phyloP scores from a whole-genome alignment of 305 asterid species.

The Fraxinus greggii region DNA sequence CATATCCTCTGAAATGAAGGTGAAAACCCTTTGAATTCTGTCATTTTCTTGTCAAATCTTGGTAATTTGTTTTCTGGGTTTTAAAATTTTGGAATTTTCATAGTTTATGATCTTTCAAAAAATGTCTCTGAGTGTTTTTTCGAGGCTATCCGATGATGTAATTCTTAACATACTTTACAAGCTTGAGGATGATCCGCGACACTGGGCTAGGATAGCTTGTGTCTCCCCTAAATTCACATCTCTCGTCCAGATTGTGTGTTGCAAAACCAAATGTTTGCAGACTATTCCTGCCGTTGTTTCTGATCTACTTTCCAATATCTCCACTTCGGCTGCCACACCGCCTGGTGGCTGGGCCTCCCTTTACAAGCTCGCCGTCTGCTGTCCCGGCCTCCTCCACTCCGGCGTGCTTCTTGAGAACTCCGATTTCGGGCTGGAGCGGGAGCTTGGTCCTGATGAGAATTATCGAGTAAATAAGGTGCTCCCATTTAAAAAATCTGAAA shows the following conservation, averaged over 20 bases:
- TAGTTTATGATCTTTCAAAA: neutral
- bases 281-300: constrained; percentile 73
- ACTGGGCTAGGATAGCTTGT: constrained; percentile 85
- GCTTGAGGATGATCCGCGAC: constrained; percentile 78
- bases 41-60: neutral
- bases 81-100: neutral
- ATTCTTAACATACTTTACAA: constrained; percentile 72
- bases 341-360: constrained; percentile 75
- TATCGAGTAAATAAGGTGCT: constrained; percentile 19
- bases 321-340: constrained; percentile 31
- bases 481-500: constrained; percentile 17
- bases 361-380: constrained; percentile 86
- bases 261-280: constrained; percentile 56
- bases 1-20: neutral
- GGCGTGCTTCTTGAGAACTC: constrained; percentile 88
- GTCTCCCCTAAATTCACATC: constrained; percentile 71
- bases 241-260: constrained; percentile 60
- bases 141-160: constrained; percentile 77
- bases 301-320: constrained; percentile 43
- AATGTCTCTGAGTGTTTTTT: constrained; percentile 55
- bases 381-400: constrained; percentile 83
- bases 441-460: constrained; percentile 73
- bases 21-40: neutral
- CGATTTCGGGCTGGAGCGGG: constrained; percentile 93
- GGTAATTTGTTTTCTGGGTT: neutral